Base-by-base conservation (phyloP, 148 eudicot species). In the Fallopia convolvulus region DNA sequence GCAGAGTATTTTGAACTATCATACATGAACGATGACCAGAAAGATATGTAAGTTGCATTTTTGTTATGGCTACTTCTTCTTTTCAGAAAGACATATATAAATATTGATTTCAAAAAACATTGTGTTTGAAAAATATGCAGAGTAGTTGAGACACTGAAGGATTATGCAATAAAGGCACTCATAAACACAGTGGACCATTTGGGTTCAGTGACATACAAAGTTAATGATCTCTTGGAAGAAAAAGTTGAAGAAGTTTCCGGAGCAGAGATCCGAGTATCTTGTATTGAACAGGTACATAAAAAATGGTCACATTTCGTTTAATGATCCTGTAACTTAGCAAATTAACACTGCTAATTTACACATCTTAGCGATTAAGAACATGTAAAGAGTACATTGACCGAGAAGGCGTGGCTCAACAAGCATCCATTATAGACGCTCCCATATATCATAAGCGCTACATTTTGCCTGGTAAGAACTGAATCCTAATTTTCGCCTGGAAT, bases 1-100 rank as follows among this genome's bases (percentile, higher is more conserved):
- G 99, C 99, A 18, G 99, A 95, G 81, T 95, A 91, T 77, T 95
- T 95, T 79, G 99, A 95, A 81, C 42, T 83, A 63, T 89, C 97
- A 11, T 91, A 88, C 86, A 83, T 83, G 46, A 91, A 87, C 47
- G 94, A 95, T 75, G 91, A 91, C 80, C 91, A 93, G 82, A 92
- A 92, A 79, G 87, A 91, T 47, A 79, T 85, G 99, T 95, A 78
- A 92, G 97, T 61, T 26, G 2, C 41, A 36, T 76, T 48, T 48
- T n/a, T 15, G 46, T 26, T 61, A 1, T 26, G 17, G 68, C 68
- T 61, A 13, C 33, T 26, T 2, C 68, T 61, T 23, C 26, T 50
- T 23, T 61, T 61, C 36, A 11, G 10, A 61, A 61, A 61, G 36
- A 2, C 63, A 26, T 26, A 26, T 26, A 26, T n/a, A n/a, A n/a